Conservation (phyloP, 169 alveolate species). For the Plasmodium vivax region DNA sequence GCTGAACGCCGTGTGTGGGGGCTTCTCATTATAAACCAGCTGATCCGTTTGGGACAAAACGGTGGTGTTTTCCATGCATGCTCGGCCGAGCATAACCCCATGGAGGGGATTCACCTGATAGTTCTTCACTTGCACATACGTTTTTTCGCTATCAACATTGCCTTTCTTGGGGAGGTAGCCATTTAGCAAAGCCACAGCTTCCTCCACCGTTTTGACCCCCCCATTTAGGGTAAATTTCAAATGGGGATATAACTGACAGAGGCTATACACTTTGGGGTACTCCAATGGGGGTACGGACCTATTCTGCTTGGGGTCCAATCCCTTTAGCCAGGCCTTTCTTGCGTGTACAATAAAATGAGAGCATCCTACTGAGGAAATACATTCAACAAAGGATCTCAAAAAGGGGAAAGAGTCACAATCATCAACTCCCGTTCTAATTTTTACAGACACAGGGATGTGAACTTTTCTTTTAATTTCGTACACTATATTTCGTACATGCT, state of each 20-base stretch:
- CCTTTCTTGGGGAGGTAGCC: slow-evolving; percentile 42
- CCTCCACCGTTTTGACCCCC: slow-evolving; percentile 87
- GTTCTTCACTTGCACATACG: slow-evolving; percentile 21
- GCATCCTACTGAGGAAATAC: slow-evolving; percentile 90
- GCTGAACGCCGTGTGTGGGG: slow-evolving; percentile 72
- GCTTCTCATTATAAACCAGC: slow-evolving; percentile 78
- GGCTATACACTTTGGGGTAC: slow-evolving; percentile 90
- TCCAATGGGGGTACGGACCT: slow-evolving; percentile 94
- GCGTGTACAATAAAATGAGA: slow-evolving; percentile 94
- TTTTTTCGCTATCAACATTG: slow-evolving; percentile 24
- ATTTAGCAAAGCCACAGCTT: slow-evolving; percentile 78
- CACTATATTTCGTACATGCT: slow-evolving; percentile 89
- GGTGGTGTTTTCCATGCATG: slow-evolving; percentile 88
- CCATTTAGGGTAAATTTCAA: slow-evolving; percentile 94
- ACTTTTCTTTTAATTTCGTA: slow-evolving; percentile 72
- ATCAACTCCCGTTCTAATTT: slow-evolving; percentile 96
- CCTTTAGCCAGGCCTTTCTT: slow-evolving; percentile 94
- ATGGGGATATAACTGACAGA: slow-evolving; percentile 91
- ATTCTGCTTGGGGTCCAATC: slow-evolving; percentile 94
- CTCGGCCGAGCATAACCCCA: slow-evolving; percentile 91
- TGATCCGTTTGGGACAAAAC: slow-evolving; percentile 82
- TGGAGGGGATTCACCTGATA: slow-evolving; percentile 65
- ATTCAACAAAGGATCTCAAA: slow-evolving; percentile 81
- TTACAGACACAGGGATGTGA: slow-evolving; percentile 92
- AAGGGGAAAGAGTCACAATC: slow-evolving; percentile 89